Conservation (phyloP, 2,329 filamentous ascomycete species). For the Cercospora sp. region DNA sequence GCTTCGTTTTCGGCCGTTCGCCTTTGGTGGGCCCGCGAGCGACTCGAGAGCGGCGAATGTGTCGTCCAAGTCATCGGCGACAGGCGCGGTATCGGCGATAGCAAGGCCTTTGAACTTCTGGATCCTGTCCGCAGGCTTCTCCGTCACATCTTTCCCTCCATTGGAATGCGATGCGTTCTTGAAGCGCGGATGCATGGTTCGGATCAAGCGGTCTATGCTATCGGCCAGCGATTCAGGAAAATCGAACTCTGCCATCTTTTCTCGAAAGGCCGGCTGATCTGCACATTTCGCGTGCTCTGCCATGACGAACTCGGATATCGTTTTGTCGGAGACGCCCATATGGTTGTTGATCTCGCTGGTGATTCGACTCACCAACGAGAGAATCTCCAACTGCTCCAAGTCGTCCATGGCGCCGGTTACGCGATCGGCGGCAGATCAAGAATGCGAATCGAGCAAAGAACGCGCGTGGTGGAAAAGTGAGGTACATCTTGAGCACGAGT, state of each 20-base stretch:
- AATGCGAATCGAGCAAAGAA: not conserved
- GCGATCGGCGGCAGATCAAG: not conserved
- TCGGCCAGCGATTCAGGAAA: constrained; percentile 86
- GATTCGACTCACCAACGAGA: constrained; percentile 93
- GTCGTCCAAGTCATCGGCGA: constrained; percentile 72
- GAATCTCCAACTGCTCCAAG: constrained; percentile 82
- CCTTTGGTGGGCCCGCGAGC: constrained; percentile 67
- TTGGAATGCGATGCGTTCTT: constrained; percentile 57
- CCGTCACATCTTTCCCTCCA: constrained; percentile 43
- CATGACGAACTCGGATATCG: constrained; percentile 93
- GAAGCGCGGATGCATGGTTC: constrained; percentile 80
- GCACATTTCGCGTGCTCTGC: constrained; percentile 78
- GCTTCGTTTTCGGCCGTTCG: constrained; percentile 59
- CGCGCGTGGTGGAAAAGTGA: not conserved
- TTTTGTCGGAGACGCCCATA: constrained; percentile 87
- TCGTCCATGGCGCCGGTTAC: constrained; percentile 70
- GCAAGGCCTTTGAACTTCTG: constrained; percentile 88
- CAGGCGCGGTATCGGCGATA: constrained; percentile 68
- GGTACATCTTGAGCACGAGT: not conserved
- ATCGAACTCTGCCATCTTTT: constrained; percentile 71
- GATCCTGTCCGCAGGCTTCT: constrained; percentile 61
- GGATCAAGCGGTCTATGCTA: constrained; percentile 84
- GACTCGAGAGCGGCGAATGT: constrained; percentile 90
- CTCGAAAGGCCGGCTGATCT: constrained; percentile 71
- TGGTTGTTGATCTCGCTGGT: constrained; percentile 94